Evolutionary conservation across 805 yeast species (phyloP), one percentile per base, ranked within the genome.

Genomic region (Grigorovia jiainica): DNA sequence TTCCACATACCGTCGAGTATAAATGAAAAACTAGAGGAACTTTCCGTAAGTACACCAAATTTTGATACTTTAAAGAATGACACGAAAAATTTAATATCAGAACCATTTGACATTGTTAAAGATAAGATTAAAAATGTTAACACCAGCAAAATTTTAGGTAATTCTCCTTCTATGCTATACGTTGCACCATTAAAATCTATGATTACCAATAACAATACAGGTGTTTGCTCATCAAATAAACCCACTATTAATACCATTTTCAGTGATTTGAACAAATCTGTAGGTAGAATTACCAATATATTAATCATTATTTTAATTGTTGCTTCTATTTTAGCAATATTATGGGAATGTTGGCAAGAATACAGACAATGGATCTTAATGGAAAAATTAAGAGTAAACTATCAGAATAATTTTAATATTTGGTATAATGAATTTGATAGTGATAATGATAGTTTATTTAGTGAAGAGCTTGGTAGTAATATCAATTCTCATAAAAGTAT

Each of bases 1-100:
- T 58, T 90, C 43, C 55, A 73, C 13, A 82, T 92, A 10, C 86
- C 96, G 1, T 52, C 75, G 0, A 62, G 78, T 0, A 78, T 89
- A 34, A 74, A 84, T 48, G 57, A 58, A 1, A 74, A 78, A 23
- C 65, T 92, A 15, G 72, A 73, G 3, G 47, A 54, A 0, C 59
- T 87, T 34, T 64, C 73, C 17, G 60, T 64, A 0, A 65, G 74
- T 2, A 63, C 82, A 0, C 95, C 94, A 0, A 73, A 76, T 46
- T 86, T 86, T 57, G 75, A 72, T 2, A 69, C 71, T 7, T 79
- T 86, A 3, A 72, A 78, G 53, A 74, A 78, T 44, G 70, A 71
- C 17, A 78, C 92, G 0, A 69, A 75, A 34, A 43, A 55, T 0
- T 50, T 78, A 32, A 70, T 90, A 7, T 61, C 71, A 3, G 53